Percentiles rank a stretch among this genome's conserved stretches.
These are phyloP conservation scores for Pythium apleroticum DNA, from an alignment of 352 stramenopile genomes.

Conservation along the genomic window DNA sequence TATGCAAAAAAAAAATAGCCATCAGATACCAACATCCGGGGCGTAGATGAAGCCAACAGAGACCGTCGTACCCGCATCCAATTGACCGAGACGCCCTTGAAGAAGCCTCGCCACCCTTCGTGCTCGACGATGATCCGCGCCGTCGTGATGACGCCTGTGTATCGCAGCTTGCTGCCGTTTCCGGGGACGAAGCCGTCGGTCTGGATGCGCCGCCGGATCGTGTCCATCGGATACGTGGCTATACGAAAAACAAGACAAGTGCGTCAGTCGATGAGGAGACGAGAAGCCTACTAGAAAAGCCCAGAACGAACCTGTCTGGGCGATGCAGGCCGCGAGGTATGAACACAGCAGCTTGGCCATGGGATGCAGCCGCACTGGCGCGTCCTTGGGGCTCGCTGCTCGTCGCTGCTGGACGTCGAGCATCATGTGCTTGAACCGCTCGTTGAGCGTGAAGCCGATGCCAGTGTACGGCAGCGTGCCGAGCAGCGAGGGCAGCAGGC, in stretches of 20 bases:
- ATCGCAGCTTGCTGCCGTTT: conserved; percentile 39
- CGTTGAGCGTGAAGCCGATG: conserved; percentile 85
- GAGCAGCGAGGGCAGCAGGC: conserved; percentile 73
- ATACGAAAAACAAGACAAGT: conserved; percentile 2
- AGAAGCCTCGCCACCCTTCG: conserved; percentile 81
- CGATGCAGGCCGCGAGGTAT: conserved; percentile 82
- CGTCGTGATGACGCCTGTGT: conserved; percentile 68
- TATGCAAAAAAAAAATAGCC: not conserved
- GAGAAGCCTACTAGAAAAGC: too few species aligned
- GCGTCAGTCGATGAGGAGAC: too few species aligned
- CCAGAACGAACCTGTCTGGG: conserved; percentile 73
- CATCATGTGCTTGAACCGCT: conserved; percentile 75
- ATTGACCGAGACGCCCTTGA: conserved; percentile 86
- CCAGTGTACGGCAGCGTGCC: conserved; percentile 86
- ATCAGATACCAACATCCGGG: too few species aligned
- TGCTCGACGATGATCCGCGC: conserved; percentile 66
- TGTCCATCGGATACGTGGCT: conserved; percentile 88
- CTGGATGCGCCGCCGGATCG: conserved; percentile 79
- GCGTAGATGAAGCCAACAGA: not conserved
- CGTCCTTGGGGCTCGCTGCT: conserved; percentile 24
- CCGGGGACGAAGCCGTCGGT: conserved; percentile 77
- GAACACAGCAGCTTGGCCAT: conserved; percentile 84
- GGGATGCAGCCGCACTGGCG: conserved; percentile 47
- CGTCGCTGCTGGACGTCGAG: conserved; percentile 27
- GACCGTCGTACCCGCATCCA: conserved; percentile 65